Percentiles rank a stretch among this genome's conserved stretches.
These are phyloP conservation scores for Nepenthes alata DNA, from an alignment of 179 eudicot genomes.

Conservation along the genomic window DNA sequence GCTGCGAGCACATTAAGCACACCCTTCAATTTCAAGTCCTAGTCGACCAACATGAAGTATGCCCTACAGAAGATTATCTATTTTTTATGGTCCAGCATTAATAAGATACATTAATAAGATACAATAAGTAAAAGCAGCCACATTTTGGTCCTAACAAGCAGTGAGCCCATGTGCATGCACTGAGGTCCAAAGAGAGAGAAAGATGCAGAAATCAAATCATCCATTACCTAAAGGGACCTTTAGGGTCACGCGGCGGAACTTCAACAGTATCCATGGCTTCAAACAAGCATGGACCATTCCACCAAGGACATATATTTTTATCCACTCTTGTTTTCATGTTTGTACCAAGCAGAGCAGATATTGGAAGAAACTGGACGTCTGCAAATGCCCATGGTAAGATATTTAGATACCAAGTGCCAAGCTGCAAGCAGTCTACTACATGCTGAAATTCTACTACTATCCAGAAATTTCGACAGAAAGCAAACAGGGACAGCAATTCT, in stretches of 20 bases:
- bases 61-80: too few species aligned
- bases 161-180: not conserved
- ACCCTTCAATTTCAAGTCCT: too few species aligned
- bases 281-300: slow-evolving; percentile 81
- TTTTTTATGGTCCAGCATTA: too few species aligned
- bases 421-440: not conserved
- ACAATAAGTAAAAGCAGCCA: not conserved
- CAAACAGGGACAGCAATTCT: not conserved
- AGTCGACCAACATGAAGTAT: too few species aligned
- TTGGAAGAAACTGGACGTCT: slow-evolving; percentile 89
- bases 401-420: slow-evolving; percentile 3
- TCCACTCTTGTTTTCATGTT: slow-evolving; percentile 63
- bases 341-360: slow-evolving; percentile 76
- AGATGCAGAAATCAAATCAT: not conserved
- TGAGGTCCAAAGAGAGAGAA: not conserved
- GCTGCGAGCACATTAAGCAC: too few species aligned
- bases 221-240: slow-evolving; percentile 68
- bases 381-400: slow-evolving; percentile 13
- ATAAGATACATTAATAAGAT: not conserved
- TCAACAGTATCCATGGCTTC: slow-evolving; percentile 82
- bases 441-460: not conserved
- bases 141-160: not conserved
- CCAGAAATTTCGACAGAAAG: not conserved
- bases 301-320: slow-evolving; percentile 69
- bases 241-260: slow-evolving; percentile 70